Evolutionary conservation across 805 yeast species (phyloP).

Genomic region (Metschnikowia henanensis): DNA sequence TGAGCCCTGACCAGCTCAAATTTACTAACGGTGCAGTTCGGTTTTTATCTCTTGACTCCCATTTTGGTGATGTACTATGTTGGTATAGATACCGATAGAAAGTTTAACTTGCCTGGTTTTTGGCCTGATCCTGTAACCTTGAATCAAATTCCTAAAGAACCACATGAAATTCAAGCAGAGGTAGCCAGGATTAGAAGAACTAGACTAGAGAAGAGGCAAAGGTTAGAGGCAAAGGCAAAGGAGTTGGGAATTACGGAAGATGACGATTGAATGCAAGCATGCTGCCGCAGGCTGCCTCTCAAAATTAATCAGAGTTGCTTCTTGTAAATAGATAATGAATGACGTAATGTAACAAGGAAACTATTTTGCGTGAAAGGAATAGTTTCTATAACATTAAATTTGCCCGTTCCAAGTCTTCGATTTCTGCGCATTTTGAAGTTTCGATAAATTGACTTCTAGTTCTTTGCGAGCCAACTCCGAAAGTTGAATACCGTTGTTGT

Average conservation of each 20-base stretch:
- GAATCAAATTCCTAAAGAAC: slow-evolving; percentile 90
- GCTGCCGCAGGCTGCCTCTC: no score
- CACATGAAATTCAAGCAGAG: slow-evolving; percentile 88
- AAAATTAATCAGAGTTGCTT: no score
- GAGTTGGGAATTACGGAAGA: slow-evolving; percentile 64
- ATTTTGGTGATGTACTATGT: slow-evolving; percentile 91
- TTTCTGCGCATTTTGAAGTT: slow-evolving; percentile 12
- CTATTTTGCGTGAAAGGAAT: background rate
- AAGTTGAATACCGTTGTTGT: slow-evolving; percentile 18
- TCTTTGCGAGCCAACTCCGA: slow-evolving; percentile 26
- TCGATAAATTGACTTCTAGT: slow-evolving; percentile 24
- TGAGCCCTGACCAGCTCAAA: no score
- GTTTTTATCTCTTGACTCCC: slow-evolving; percentile 84
- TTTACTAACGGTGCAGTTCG: slow-evolving; percentile 49
- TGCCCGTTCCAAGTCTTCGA: slow-evolving; percentile 2
- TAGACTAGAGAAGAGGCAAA: slow-evolving; percentile 67
- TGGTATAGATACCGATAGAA: slow-evolving; percentile 86
- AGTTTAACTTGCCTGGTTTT: slow-evolving; percentile 88
- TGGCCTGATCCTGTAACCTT: slow-evolving; percentile 96
- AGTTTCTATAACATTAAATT: background rate
- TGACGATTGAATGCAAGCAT: slow-evolving; percentile 22
- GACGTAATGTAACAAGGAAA: no score
- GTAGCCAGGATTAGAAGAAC: slow-evolving; percentile 83
- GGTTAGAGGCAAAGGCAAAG: slow-evolving; percentile 69
- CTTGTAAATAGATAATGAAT: no score